Evolutionary conservation across 768 basidiomycete genomes (phyloP), one percentile per base, ranked within the genome.

Genomic region (Boletus vinaceobasis): DNA sequence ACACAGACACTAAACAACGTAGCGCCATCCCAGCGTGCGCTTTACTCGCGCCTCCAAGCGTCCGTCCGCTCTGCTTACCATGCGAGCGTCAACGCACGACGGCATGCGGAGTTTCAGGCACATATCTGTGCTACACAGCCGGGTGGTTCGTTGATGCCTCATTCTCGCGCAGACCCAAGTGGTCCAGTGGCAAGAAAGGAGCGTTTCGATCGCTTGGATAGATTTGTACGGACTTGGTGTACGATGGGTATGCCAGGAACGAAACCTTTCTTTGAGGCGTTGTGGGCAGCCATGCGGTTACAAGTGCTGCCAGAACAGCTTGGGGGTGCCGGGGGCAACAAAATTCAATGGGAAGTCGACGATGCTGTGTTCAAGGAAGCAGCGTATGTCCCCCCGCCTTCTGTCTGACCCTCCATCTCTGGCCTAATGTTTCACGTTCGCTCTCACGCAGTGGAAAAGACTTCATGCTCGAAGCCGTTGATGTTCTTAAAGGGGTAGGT

Each of bases 351-450:
- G 93, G 90, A 93, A 75, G 76, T 95, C 21, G 93, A 96, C 70
- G 93, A 96, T 75, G 92, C 92, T 19, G 90, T 95, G 15, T 92
- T 95, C 74, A 88, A 93, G 66, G 93, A 96, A 73, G 83, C 92
- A 59, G 93, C 90, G 93, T 93, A 78, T 77, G 93, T 82, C 33
- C 36, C 32, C 50, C 27, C 43, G 43, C 51, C 32, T 55, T 57
- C 50, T 58, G 40, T 51, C 50, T 38, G 27, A 5, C 26, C 26
- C 53, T 36, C 29, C 33, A 43, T 57, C 36, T 50, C 54, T 58
- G 17, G 27, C 58, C 58, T 58, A 27, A 64, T 45, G 23, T 57
- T 53, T 59, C 14, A 46, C 44, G 59, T 11, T 65, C n/a, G n/a
- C 52, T 65, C 58, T 60, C 67, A 61, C 56, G 49, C 71, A 95